These are phyloP conservation scores for Pleoardoris graminearum DNA, from an alignment of 2,329 filamentous ascomycete genomes.

Conservation along the genomic window DNA sequence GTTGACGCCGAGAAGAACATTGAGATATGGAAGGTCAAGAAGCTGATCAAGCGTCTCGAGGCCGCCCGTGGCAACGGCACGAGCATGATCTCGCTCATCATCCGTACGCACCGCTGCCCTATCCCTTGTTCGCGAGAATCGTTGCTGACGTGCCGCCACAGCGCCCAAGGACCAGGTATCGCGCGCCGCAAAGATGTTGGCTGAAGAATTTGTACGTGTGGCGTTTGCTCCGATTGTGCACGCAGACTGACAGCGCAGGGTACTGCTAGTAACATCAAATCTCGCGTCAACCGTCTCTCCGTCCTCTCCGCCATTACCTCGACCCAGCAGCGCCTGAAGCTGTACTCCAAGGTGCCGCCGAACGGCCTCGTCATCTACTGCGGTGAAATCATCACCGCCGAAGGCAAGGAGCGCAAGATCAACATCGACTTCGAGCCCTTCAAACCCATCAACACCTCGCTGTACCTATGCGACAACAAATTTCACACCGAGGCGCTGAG, in stretches of 20 bases:
- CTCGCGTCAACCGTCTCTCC: slow-evolving; percentile 96
- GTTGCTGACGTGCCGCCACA: slow-evolving; percentile 47
- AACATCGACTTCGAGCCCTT: slow-evolving; percentile 99
- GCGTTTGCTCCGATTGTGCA: neutral
- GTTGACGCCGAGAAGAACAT: slow-evolving; percentile 99
- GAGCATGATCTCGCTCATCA: slow-evolving; percentile 99
- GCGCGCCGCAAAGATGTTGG: slow-evolving; percentile 97
- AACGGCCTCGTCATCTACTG: slow-evolving; percentile 99
- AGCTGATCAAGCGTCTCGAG: slow-evolving; percentile 98
- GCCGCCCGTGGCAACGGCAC: slow-evolving; percentile 97
- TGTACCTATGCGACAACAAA: slow-evolving; percentile 99
- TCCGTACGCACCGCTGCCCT: slow-evolving; percentile 65
- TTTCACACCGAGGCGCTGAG: slow-evolving; percentile 98
- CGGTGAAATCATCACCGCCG: slow-evolving; percentile 98
- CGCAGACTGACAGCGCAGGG: slow-evolving; percentile 59
- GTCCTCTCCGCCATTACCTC: slow-evolving; percentile 98
- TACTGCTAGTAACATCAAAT: slow-evolving; percentile 99
- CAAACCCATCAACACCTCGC: slow-evolving; percentile 99
- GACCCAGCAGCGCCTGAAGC: slow-evolving; percentile 97
- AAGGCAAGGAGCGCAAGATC: slow-evolving; percentile 99
- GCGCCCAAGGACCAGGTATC: slow-evolving; percentile 98
- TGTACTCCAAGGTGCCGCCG: slow-evolving; percentile 98
- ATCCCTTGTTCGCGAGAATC: neutral
- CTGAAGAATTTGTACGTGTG: slow-evolving; percentile 91
- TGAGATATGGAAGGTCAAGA: slow-evolving; percentile 97